Percentiles rank a stretch among this genome's conserved stretches.
Evolutionary conservation across 2,329 filamentous ascomycete species (phyloP).

Genomic region (Drechslerella dactyloides): DNA sequence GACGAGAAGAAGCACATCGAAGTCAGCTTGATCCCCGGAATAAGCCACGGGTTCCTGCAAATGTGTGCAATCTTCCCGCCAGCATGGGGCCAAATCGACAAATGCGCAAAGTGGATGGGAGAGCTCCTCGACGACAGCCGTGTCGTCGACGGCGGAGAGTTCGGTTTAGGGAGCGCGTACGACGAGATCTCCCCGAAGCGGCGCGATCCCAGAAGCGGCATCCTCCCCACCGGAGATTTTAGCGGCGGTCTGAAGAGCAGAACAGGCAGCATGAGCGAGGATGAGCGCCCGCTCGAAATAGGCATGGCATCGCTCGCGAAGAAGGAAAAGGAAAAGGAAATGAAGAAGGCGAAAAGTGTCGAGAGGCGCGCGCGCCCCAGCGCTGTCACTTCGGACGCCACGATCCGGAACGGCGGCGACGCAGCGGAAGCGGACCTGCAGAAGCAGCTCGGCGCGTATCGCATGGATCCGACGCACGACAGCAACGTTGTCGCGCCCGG

Average conservation of each 20-base stretch:
- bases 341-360: slow-evolving; percentile 25
- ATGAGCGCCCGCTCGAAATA: slow-evolving; percentile 84
- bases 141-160: slow-evolving; percentile 50
- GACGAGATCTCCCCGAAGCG: slow-evolving; percentile 28
- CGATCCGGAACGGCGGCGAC: slow-evolving; percentile 20
- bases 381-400: slow-evolving; percentile 20
- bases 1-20: slow-evolving; percentile 78
- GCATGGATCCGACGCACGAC: slow-evolving; percentile 34
- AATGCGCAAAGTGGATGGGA: slow-evolving; percentile 80
- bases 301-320: slow-evolving; percentile 63
- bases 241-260: slow-evolving; percentile 51
- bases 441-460: slow-evolving; percentile 27
- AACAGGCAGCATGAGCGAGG: slow-evolving; percentile 74
- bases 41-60: slow-evolving; percentile 91
- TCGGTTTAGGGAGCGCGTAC: slow-evolving; percentile 10
- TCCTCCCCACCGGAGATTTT: not conserved
- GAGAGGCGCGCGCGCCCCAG: slow-evolving; percentile 7
- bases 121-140: slow-evolving; percentile 69
- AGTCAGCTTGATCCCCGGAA: slow-evolving; percentile 82
- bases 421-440: slow-evolving; percentile 13
- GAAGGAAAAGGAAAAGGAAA: slow-evolving; percentile 52
- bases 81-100: slow-evolving; percentile 84
- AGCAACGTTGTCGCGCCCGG: slow-evolving; percentile 29
- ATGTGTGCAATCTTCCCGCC: slow-evolving; percentile 88
- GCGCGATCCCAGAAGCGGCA: not conserved